Evolutionary conservation across 768 basidiomycete genomes (phyloP).

Genomic region (Boletus pseudopeckii): DNA sequence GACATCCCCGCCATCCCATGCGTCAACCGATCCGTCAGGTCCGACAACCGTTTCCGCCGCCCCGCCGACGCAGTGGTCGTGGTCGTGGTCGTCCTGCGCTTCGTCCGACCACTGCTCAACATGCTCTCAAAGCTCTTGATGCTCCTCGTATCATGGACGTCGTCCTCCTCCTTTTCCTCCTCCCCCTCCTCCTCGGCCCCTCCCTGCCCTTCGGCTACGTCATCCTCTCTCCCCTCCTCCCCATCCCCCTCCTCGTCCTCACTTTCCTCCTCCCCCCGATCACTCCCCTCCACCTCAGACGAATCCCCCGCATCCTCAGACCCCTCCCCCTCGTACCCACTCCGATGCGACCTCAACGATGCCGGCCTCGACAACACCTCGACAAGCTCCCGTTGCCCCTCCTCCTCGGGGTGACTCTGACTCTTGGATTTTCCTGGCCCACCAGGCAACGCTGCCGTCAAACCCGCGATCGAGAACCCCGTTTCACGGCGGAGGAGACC

Average conservation of each 20-base stretch:
- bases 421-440: conserved; percentile 11
- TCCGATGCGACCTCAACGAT: conserved; percentile 38
- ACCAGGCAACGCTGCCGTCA: conserved; percentile 61
- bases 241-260: conserved; percentile 28
- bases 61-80: conserved; percentile 17
- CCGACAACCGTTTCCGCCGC: conserved; percentile 50
- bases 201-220: conserved; percentile 28
- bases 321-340: background rate
- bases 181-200: conserved; percentile 32
- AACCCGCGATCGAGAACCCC: conserved; percentile 78
- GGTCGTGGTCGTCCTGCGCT: conserved; percentile 5
- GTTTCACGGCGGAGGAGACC: conserved; percentile 72
- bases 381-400: conserved; percentile 49
- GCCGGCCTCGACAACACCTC: conserved; percentile 50
- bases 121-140: conserved; percentile 87
- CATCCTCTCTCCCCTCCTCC: conserved; percentile 21
- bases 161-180: conserved; percentile 23
- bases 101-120: conserved; percentile 45
- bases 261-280: background rate
- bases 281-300: conserved; percentile 1
- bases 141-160: conserved; percentile 60
- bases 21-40: conserved; percentile 74
- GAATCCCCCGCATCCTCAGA: conserved; percentile 22
- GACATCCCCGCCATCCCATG: conserved; percentile 58
- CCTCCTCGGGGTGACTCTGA: conserved; percentile 25